Percentiles rank a stretch among this genome's conserved stretches.
Conservation (phyloP, 1,139 yeast genomes). For the Yamadazyma atlantica region DNA sequence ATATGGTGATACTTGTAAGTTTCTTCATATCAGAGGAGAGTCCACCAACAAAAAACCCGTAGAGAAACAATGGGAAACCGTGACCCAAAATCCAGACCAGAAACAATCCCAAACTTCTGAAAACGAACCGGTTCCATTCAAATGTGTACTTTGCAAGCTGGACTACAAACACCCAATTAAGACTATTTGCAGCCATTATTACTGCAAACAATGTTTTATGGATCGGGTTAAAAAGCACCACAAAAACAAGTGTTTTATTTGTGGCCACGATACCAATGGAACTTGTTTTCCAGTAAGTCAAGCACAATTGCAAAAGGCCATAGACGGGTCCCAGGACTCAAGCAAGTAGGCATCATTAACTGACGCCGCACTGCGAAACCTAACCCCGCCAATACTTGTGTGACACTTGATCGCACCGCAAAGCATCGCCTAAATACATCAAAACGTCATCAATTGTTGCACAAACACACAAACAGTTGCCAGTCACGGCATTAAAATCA, state of each 20-base stretch:
- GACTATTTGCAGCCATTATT: slow-evolving; percentile 66
- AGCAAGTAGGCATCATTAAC: too few relatives aligned
- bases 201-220: slow-evolving; percentile 65
- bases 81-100: slow-evolving; percentile 9
- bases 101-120: slow-evolving; percentile 4
- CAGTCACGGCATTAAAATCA: too few relatives aligned
- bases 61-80: slow-evolving; percentile 70
- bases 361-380: too few relatives aligned
- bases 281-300: slow-evolving; percentile 27
- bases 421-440: too few relatives aligned
- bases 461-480: too few relatives aligned
- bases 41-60: slow-evolving; percentile 72
- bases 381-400: too few relatives aligned
- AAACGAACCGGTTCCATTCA: slow-evolving; percentile 56
- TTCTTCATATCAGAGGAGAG: slow-evolving; percentile 86
- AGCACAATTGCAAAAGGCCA: neutral
- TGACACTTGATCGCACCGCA: too few relatives aligned
- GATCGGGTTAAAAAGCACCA: slow-evolving; percentile 41
- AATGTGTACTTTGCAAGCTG: slow-evolving; percentile 62
- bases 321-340: neutral
- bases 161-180: slow-evolving; percentile 59
- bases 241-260: slow-evolving; percentile 52
- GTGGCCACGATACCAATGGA: slow-evolving; percentile 60
- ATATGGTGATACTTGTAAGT: slow-evolving; percentile 97
- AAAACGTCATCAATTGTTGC: too few relatives aligned